These are phyloP conservation scores for Phenoliferia sp. DNA, from an alignment of 1,284 basidiomycete genomes.

Conservation along the genomic window DNA sequence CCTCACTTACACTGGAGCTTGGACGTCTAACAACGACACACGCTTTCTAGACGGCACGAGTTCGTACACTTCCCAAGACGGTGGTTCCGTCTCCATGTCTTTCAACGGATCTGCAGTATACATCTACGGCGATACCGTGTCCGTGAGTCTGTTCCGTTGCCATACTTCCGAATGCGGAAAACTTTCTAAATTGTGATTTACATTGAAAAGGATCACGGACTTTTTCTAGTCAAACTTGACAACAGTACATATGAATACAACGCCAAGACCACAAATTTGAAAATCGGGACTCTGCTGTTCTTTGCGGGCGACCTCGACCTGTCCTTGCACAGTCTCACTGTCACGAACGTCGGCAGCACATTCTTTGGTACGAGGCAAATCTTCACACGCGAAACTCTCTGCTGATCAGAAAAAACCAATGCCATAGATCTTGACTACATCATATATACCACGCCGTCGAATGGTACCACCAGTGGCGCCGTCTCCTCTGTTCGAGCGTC, in stretches of 20 bases:
- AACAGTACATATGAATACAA: not conserved
- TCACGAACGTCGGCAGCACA: not conserved
- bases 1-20: not conserved
- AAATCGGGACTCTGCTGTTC: not conserved
- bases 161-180: not conserved
- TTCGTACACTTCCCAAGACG: not conserved
- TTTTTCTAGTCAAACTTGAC: not conserved
- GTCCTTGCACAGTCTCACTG: not conserved
- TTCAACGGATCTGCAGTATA: not conserved
- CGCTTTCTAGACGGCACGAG: not conserved
- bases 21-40: not conserved
- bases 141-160: not conserved
- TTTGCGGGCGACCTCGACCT: not conserved
- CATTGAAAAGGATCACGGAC: not conserved
- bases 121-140: not conserved
- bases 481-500: too few species aligned
- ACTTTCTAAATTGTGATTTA: too few species aligned
- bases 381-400: too few species aligned
- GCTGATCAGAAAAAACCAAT: not conserved
- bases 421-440: not conserved
- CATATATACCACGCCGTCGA: not conserved
- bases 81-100: not conserved
- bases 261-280: not conserved
- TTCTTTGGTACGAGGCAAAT: not conserved
- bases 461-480: too few species aligned